Conservation (phyloP, 768 basidiomycete species). For the Lactarius indigo region DNA sequence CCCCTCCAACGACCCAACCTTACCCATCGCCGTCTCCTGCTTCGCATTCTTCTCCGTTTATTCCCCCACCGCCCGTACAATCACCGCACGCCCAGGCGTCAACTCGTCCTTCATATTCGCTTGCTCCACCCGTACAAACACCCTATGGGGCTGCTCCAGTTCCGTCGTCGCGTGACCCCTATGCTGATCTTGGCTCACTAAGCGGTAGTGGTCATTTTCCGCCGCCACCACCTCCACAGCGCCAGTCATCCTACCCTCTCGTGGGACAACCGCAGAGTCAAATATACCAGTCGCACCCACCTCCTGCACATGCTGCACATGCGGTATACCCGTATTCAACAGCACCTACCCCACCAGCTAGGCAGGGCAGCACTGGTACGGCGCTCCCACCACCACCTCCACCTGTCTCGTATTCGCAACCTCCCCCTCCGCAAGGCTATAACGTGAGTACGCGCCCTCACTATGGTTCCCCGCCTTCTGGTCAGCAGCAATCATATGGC, state of each 20-base stretch:
- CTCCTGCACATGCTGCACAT: slow-evolving; percentile 27
- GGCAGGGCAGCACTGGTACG: slow-evolving; percentile 24
- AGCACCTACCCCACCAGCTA: slow-evolving; percentile 3
- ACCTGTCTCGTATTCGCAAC: slow-evolving; percentile 28
- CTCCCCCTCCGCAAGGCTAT: slow-evolving; percentile 27
- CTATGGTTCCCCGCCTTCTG: slow-evolving; percentile 25
- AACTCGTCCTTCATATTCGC: slow-evolving; percentile 17
- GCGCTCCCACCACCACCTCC: slow-evolving; percentile 32
- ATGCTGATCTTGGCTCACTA: slow-evolving; percentile 21
- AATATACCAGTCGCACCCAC: slow-evolving; percentile 23
- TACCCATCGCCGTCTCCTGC: slow-evolving; percentile 22
- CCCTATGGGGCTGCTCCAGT: slow-evolving; percentile 23
- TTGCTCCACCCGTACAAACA: slow-evolving; percentile 10
- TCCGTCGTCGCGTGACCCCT: slow-evolving; percentile 30
- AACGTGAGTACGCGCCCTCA: slow-evolving; percentile 5
- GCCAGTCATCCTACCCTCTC: slow-evolving; percentile 29
- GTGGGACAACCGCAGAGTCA: slow-evolving; percentile 16
- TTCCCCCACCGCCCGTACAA: slow-evolving; percentile 29
- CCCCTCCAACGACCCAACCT: slow-evolving; percentile 10
- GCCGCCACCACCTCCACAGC: slow-evolving; percentile 28
- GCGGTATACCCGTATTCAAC: slow-evolving; percentile 4
- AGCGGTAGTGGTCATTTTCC: slow-evolving; percentile 19
- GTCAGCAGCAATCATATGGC: slow-evolving; percentile 33
- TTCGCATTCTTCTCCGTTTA: slow-evolving; percentile 17
- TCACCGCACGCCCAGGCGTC: slow-evolving; percentile 9